Percentiles rank a stretch among this genome's conserved stretches.
phyloP scores from a whole-genome alignment of 805 yeast species.

The Lachancea dasiensis region DNA sequence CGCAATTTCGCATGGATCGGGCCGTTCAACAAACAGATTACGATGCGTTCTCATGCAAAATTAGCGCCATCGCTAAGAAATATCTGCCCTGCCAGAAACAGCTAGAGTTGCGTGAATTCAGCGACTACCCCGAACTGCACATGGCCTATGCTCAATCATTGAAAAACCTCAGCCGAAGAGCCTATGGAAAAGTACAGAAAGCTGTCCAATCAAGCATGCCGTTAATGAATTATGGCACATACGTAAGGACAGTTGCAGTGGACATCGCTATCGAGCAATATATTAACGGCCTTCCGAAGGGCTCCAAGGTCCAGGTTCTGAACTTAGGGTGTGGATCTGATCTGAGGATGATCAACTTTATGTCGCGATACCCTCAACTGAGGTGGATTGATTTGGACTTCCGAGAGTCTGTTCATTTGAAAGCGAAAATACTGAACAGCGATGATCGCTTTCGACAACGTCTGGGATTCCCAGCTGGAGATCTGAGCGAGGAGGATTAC shows the following conservation, averaged over 20 bases:
- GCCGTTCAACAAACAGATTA: slow-evolving; percentile 46
- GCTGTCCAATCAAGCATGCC: slow-evolving; percentile 42
- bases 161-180: slow-evolving; percentile 17
- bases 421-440: slow-evolving; percentile 25
- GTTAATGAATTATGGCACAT: slow-evolving; percentile 66
- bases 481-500: not conserved
- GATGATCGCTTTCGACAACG: slow-evolving; percentile 5
- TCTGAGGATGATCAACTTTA: slow-evolving; percentile 41
- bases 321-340: slow-evolving; percentile 71
- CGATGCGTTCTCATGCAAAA: slow-evolving; percentile 65
- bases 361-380: slow-evolving; percentile 28
- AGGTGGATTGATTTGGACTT: slow-evolving; percentile 48
- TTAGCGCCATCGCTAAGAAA: slow-evolving; percentile 43
- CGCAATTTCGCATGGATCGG: slow-evolving; percentile 16
- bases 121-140: slow-evolving; percentile 19
- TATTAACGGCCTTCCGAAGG: slow-evolving; percentile 23
- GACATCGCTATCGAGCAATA: slow-evolving; percentile 43
- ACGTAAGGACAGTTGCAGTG: slow-evolving; percentile 50
- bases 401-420: slow-evolving; percentile 40
- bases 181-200: slow-evolving; percentile 17
- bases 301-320: slow-evolving; percentile 42
- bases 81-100: slow-evolving; percentile 41
- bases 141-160: slow-evolving; percentile 19
- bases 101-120: slow-evolving; percentile 9
- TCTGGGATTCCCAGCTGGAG: slow-evolving; percentile 2